Evolutionary conservation across 2,329 filamentous ascomycete genomes (phyloP).

Genomic region (Ophiobolus disseminans): DNA sequence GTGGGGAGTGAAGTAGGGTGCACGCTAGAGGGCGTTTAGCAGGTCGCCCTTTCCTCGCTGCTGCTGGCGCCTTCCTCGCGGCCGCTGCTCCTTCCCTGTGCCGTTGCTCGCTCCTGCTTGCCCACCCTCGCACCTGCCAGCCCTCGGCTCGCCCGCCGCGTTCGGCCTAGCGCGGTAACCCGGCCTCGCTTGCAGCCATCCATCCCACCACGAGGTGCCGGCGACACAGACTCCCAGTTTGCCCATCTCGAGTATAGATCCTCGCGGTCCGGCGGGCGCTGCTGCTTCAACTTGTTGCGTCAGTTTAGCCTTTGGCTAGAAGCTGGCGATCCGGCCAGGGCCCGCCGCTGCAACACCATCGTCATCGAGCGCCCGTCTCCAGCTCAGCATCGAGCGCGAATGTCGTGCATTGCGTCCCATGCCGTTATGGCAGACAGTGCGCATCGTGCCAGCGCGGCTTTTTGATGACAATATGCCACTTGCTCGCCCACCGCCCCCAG

Average conservation of each 20-base stretch:
- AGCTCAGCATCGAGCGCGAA: background rate
- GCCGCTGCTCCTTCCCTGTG: conserved; percentile 2
- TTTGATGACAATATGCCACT: background rate
- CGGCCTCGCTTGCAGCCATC: conserved; percentile 21
- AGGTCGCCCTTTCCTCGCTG: background rate
- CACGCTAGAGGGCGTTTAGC: background rate
- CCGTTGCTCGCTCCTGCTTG: conserved; percentile 1
- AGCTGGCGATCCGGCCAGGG: background rate
- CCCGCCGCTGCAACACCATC: conserved; percentile 1
- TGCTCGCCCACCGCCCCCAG: background rate
- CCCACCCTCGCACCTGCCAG: background rate
- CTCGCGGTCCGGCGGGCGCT: background rate
- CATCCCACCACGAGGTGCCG: conserved; percentile 18
- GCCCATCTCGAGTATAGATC: conserved; percentile 11
- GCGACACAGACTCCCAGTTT: conserved; percentile 24
- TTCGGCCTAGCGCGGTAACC: conserved; percentile 18
- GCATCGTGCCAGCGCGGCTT: too few species aligned
- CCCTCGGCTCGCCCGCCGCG: conserved; percentile 8
- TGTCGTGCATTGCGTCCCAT: background rate
- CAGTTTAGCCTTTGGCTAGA: background rate
- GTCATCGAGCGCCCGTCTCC: background rate
- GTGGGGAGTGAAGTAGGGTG: background rate
- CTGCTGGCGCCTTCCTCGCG: conserved; percentile 10
- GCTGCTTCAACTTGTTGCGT: conserved; percentile 5
- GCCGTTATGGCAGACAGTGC: background rate